These are phyloP conservation scores for Penicillium steckii DNA, from an alignment of 495 filamentous ascomycete species.

Conservation along the genomic window DNA sequence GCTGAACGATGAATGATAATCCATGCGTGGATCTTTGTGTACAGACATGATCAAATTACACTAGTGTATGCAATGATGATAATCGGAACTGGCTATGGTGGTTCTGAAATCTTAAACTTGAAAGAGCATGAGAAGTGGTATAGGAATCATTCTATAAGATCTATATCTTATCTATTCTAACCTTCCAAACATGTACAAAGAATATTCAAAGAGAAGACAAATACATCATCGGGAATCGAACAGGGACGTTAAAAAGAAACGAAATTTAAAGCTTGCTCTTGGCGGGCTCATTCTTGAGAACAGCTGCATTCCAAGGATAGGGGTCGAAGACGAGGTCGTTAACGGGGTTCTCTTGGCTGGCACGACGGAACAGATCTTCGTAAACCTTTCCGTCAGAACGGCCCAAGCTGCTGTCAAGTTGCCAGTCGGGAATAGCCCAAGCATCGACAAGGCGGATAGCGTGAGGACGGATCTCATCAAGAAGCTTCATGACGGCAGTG, in stretches of 20 bases:
- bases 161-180: constrained; percentile 11
- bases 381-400: constrained; percentile 67
- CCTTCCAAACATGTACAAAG: neutral
- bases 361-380: constrained; percentile 65
- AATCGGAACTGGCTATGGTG: too few relatives aligned
- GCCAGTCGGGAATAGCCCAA: constrained; percentile 70
- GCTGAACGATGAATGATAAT: too few relatives aligned
- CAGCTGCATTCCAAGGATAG: constrained; percentile 58
- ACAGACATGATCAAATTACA: too few relatives aligned
- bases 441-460: constrained; percentile 64
- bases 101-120: too few relatives aligned
- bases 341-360: constrained; percentile 64
- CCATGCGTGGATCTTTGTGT: too few relatives aligned
- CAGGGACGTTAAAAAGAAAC: neutral
- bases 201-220: constrained; percentile 11
- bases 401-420: constrained; percentile 63
- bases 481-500: constrained; percentile 60
- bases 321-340: constrained; percentile 66
- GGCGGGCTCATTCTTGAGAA: constrained; percentile 51
- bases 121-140: neutral
- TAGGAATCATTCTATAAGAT: constrained; percentile 13
- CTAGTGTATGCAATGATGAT: too few relatives aligned
- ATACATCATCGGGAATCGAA: constrained; percentile 9
- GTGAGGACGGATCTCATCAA: constrained; percentile 66
- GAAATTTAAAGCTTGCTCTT: constrained; percentile 41